Conservation (phyloP, 108 stramenopile species). For the Skeletonema potamos region DNA sequence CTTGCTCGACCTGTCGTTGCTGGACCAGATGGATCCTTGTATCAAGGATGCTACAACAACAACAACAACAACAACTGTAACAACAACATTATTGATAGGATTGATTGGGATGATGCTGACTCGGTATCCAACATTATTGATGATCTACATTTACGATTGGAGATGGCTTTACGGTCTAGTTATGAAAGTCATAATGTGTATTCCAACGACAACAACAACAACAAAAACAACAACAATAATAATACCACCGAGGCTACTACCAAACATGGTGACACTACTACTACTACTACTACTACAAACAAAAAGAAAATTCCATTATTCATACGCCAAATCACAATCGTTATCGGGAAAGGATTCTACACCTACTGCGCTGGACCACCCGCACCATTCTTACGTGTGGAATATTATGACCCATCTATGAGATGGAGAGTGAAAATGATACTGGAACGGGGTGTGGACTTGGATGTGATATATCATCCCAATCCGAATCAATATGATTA, state of each 20-base stretch:
- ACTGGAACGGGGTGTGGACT: slow-evolving; percentile 75
- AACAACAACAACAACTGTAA: not conserved
- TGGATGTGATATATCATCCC: slow-evolving; percentile 65
- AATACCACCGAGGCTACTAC: too few relatives aligned
- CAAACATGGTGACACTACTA: too few relatives aligned
- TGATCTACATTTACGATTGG: slow-evolving; percentile 36
- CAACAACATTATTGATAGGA: slow-evolving; percentile 10
- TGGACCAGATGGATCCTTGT: slow-evolving; percentile 74
- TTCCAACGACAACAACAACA: not conserved
- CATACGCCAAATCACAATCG: slow-evolving; percentile 73
- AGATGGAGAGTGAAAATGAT: slow-evolving; percentile 83
- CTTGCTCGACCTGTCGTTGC: slow-evolving; percentile 72
- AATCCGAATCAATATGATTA: slow-evolving; percentile 66
- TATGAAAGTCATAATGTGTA: slow-evolving; percentile 15
- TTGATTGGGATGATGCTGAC: slow-evolving; percentile 75
- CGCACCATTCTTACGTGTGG: slow-evolving; percentile 71
- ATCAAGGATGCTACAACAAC: slow-evolving; percentile 21
- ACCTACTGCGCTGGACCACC: slow-evolving; percentile 76
- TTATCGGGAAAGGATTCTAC: slow-evolving; percentile 83
- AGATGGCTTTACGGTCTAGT: slow-evolving; percentile 34
- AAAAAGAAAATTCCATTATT: slow-evolving; percentile 8
- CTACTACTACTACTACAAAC: not conserved
- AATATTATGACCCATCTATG: slow-evolving; percentile 84
- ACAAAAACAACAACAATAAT: not conserved
- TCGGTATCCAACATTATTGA: slow-evolving; percentile 38